A percentile compares a stretch with the other conserved stretches of the same genome.
Evolutionary conservation across 192 early-diverging fungal genomes (phyloP).

Genomic region (Coemansia sp.): DNA sequence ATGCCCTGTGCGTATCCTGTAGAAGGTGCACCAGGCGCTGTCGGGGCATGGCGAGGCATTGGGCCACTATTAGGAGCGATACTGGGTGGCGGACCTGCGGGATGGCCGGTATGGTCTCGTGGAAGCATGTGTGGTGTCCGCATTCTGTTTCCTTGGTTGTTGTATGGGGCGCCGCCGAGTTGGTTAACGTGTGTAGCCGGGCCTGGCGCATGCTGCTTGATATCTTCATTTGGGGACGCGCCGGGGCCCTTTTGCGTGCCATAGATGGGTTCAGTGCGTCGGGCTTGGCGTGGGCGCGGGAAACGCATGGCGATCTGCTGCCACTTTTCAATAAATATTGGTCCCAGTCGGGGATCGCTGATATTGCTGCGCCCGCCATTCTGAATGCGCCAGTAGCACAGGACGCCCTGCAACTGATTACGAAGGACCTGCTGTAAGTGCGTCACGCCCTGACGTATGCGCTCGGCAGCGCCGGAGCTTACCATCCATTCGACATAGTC

Average conservation of each 20-base stretch:
- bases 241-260: constrained; percentile 5
- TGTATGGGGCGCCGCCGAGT: not conserved
- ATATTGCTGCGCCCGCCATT: constrained; percentile 19
- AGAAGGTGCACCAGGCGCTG: not conserved
- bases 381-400: constrained; percentile 53
- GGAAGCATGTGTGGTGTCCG: not conserved
- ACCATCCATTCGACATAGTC: constrained; percentile 55
- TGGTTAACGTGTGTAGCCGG: not conserved
- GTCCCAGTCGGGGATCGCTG: constrained; percentile 30
- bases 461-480: constrained; percentile 45
- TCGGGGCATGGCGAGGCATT: not conserved
- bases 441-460: constrained; percentile 46
- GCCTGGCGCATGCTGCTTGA: not conserved
- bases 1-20: not conserved
- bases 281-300: constrained; percentile 38
- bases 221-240: not conserved
- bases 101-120: not conserved
- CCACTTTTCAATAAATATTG: constrained; percentile 38
- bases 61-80: not conserved
- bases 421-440: constrained; percentile 52
- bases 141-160: not conserved
- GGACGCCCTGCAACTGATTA: constrained; percentile 53
- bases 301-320: constrained; percentile 37
- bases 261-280: constrained; percentile 48
- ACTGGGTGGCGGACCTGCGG: not conserved